phyloP scores from a whole-genome alignment of 768 basidiomycete species.

The Chalciporus sphaerocephalus region DNA sequence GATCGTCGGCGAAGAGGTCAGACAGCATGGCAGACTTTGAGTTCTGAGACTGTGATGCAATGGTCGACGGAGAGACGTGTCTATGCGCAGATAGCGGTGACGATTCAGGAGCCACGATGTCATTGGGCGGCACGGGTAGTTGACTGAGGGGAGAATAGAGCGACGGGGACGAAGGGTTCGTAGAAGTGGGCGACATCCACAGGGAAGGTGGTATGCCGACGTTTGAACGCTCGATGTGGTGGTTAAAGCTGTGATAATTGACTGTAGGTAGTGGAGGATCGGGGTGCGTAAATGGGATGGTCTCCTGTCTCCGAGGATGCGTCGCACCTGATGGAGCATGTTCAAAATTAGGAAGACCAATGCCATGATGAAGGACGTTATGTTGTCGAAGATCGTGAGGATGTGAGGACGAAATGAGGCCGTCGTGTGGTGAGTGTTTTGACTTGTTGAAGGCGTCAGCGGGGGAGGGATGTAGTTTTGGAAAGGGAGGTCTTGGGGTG shows the following conservation, averaged over 20 bases:
- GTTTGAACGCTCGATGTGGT: constrained; percentile 47
- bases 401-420: constrained; percentile 12
- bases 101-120: constrained; percentile 28
- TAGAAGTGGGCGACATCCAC: constrained; percentile 76
- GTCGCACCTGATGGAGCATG: constrained; percentile 12
- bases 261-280: constrained; percentile 18
- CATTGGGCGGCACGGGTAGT: constrained; percentile 34
- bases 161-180: constrained; percentile 43
- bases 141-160: constrained; percentile 37
- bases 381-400: constrained; percentile 12
- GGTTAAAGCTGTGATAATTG: constrained; percentile 24
- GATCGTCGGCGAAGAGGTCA: constrained; percentile 67
- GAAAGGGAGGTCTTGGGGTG: constrained; percentile 25
- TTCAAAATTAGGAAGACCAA: constrained; percentile 11
- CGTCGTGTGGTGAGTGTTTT: constrained; percentile 20
- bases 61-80: constrained; percentile 39
- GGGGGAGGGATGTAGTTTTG: constrained; percentile 30
- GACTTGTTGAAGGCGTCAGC: constrained; percentile 16
- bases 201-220: constrained; percentile 66
- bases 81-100: constrained; percentile 35
- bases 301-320: constrained; percentile 13
- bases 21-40: constrained; percentile 62
- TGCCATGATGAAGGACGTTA: constrained; percentile 15
- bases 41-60: constrained; percentile 43
- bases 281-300: constrained; percentile 9